These are phyloP conservation scores for Leccinellum luteum DNA, from an alignment of 768 basidiomycete genomes.

Conservation along the genomic window DNA sequence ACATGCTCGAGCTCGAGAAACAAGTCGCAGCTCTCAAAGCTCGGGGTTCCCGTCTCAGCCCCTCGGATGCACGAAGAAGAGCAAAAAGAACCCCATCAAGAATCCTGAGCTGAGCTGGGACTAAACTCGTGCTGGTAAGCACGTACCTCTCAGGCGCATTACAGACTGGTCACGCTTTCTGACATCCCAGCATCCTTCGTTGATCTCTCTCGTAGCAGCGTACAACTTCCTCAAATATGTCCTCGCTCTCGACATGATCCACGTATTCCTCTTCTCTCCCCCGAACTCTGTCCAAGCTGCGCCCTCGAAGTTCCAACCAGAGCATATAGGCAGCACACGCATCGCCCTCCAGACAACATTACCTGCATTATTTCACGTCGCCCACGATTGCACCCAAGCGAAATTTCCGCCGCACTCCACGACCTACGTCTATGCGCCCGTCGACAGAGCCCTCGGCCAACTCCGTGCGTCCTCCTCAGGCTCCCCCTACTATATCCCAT, in stretches of 20 bases:
- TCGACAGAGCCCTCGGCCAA: slow-evolving; percentile 15
- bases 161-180: slow-evolving; percentile 25
- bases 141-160: neutral
- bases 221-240: slow-evolving; percentile 22
- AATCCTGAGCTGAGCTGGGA: slow-evolving; percentile 23
- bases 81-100: slow-evolving; percentile 20
- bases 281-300: neutral
- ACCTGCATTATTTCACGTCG: slow-evolving; percentile 12
- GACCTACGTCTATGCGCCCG: neutral
- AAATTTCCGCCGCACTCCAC: neutral
- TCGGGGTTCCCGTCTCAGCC: neutral
- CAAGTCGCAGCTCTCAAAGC: slow-evolving; percentile 21
- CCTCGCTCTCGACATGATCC: slow-evolving; percentile 17
- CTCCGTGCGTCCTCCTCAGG: slow-evolving; percentile 16
- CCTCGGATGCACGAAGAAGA: slow-evolving; percentile 23
- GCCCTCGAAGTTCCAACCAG: neutral
- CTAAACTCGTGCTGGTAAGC: slow-evolving; percentile 17
- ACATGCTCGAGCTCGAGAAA: slow-evolving; percentile 29
- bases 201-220: slow-evolving; percentile 22
- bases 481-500: slow-evolving; percentile 19
- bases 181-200: slow-evolving; percentile 18
- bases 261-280: slow-evolving; percentile 18
- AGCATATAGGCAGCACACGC: slow-evolving; percentile 15
- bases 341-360: slow-evolving; percentile 22
- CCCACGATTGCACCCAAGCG: slow-evolving; percentile 7